Conservation (phyloP, 345 rosid genomes). For the Microcos paniculata region DNA sequence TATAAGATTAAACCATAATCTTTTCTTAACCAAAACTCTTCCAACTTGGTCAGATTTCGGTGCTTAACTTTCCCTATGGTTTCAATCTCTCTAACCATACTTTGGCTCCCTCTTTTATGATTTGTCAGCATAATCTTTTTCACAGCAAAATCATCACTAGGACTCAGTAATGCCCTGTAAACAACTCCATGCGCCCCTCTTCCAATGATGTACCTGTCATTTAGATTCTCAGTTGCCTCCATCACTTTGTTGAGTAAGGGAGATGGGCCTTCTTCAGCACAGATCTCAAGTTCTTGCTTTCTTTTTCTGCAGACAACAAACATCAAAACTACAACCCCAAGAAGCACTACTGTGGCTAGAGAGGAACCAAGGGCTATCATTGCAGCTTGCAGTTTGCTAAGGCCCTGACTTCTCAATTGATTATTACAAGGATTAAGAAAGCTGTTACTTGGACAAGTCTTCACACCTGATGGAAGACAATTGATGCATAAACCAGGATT, state of each 20-base stretch:
- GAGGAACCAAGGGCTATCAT: slow-evolving; percentile 45
- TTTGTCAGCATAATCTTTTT: slow-evolving; percentile 56
- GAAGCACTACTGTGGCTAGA: slow-evolving; percentile 29
- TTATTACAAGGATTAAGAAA: slow-evolving; percentile 41
- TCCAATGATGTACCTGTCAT: slow-evolving; percentile 59
- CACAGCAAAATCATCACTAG: slow-evolving; percentile 50
- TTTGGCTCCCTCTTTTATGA: slow-evolving; percentile 41
- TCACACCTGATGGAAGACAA: slow-evolving; percentile 34
- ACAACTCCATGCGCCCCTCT: slow-evolving; percentile 83
- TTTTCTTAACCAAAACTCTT: slow-evolving; percentile 74
- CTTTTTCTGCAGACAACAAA: slow-evolving; percentile 27
- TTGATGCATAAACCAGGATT: slow-evolving; percentile 60
- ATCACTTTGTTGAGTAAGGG: slow-evolving; percentile 52
- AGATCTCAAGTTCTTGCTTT: slow-evolving; percentile 37
- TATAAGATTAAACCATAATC: slow-evolving; percentile 69
- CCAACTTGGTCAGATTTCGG: slow-evolving; percentile 66
- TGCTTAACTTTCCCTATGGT: slow-evolving; percentile 67
- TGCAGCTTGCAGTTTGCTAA: slow-evolving; percentile 29
- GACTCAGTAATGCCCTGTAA: slow-evolving; percentile 54
- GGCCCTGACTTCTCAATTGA: slow-evolving; percentile 26
- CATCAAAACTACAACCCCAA: slow-evolving; percentile 32
- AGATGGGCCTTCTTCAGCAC: slow-evolving; percentile 46
- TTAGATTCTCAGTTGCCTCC: slow-evolving; percentile 69
- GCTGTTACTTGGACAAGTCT: slow-evolving; percentile 24
- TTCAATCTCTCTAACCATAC: slow-evolving; percentile 65